These are phyloP conservation scores for Cinnamomum chago DNA, from an alignment of 164 flowering plant genomes.

Conservation along the genomic window DNA sequence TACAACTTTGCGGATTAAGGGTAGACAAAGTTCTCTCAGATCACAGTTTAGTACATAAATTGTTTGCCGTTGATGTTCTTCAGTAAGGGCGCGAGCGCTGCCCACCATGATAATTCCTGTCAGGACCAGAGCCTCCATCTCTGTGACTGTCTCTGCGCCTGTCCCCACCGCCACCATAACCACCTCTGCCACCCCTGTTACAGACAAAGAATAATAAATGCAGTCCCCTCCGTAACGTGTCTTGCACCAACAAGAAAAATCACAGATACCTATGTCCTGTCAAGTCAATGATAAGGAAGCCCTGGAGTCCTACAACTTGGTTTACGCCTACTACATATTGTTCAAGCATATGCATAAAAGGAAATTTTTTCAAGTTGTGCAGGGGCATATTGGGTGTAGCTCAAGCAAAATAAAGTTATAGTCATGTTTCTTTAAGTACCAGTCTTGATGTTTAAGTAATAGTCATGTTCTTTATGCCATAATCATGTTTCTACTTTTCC, in stretches of 20 bases:
- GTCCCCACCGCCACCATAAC: constrained; percentile 76
- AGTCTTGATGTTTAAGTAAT: too few relatives aligned
- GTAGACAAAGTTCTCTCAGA: constrained; percentile 24
- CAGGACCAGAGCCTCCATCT: constrained; percentile 86
- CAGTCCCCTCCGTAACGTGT: neutral
- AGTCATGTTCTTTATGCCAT: too few relatives aligned
- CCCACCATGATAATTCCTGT: constrained; percentile 76
- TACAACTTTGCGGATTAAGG: constrained; percentile 21
- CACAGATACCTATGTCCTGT: neutral
- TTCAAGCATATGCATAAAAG: neutral
- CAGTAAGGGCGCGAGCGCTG: constrained; percentile 90
- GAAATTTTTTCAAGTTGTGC: too few relatives aligned
- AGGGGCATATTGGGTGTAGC: too few relatives aligned
- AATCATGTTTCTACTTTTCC: too few relatives aligned
- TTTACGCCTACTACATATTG: neutral
- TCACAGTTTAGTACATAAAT: constrained; percentile 49
- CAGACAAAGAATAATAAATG: constrained; percentile 13
- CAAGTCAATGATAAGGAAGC: neutral
- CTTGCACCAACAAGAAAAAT: too few relatives aligned
- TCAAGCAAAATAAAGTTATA: too few relatives aligned
- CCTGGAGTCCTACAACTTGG: neutral
- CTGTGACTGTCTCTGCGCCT: constrained; percentile 81
- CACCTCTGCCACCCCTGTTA: constrained; percentile 79
- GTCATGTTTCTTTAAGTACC: too few relatives aligned
- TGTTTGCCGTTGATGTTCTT: constrained; percentile 18